These are phyloP conservation scores for Terfezia boudieri DNA, from an alignment of 495 filamentous ascomycete species.

Conservation along the genomic window DNA sequence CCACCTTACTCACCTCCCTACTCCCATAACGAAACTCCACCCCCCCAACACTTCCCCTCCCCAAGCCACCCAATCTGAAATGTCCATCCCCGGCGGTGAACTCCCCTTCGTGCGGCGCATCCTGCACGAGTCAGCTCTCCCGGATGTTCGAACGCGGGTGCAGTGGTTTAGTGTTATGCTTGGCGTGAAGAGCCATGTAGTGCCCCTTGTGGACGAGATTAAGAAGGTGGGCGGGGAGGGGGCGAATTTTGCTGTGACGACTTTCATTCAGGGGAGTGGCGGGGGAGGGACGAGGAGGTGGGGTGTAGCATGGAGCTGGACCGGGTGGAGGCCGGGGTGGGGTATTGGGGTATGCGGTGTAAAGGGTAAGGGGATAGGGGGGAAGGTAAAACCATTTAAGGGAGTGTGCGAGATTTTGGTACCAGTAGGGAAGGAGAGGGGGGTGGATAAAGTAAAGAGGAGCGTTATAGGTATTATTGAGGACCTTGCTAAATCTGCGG, in stretches of 20 bases:
- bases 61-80: constrained; percentile 49
- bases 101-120: constrained; percentile 55
- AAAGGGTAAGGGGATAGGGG: constrained; percentile 26
- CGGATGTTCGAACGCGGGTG: too few species aligned
- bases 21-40: background rate
- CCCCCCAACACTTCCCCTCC: constrained; percentile 51
- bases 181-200: too few species aligned
- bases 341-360: constrained; percentile 36
- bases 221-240: too few species aligned
- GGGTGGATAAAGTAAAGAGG: constrained; percentile 24
- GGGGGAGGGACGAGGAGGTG: constrained; percentile 65
- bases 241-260: too few species aligned
- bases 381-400: constrained; percentile 37
- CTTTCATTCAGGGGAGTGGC: too few species aligned
- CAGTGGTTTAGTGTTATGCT: too few species aligned
- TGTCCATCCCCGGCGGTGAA: constrained; percentile 56
- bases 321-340: constrained; percentile 27
- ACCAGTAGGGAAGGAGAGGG: constrained; percentile 15
- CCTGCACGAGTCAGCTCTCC: constrained; percentile 42
- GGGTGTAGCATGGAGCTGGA: constrained; percentile 76
- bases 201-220: too few species aligned
- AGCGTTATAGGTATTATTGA: constrained; percentile 23
- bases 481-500: constrained; percentile 28
- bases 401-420: constrained; percentile 32
- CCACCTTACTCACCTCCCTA: background rate